Conservation (phyloP, 257 asterid genomes). For the Solanum peruvianum region DNA sequence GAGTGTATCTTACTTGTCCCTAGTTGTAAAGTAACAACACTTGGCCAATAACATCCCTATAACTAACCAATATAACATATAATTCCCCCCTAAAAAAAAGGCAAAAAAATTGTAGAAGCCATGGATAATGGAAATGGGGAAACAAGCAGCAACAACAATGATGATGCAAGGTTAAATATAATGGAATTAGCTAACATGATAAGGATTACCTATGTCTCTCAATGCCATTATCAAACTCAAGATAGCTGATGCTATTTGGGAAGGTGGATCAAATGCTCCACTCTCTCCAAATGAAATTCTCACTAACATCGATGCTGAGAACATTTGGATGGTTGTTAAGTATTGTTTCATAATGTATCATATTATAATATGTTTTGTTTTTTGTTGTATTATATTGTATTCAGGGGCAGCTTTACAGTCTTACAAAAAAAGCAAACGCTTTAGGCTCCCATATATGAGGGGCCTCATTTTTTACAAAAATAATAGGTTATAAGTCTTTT, state of each 20-base stretch:
- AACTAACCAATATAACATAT: background rate
- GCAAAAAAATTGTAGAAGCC: background rate
- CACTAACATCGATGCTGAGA: slow-evolving; percentile 4
- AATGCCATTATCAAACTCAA: slow-evolving; percentile 16
- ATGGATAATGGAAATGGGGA: background rate
- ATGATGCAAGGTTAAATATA: slow-evolving; percentile 2
- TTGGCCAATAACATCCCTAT: background rate
- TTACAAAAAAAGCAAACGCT: too few relatives aligned
- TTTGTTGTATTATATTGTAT: too few relatives aligned
- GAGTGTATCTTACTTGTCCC: too few relatives aligned
- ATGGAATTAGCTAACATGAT: slow-evolving; percentile 25
- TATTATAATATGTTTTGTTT: too few relatives aligned
- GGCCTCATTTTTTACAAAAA: too few relatives aligned
- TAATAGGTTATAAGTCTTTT: too few relatives aligned
- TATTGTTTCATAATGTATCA: too few relatives aligned
- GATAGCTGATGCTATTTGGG: slow-evolving; percentile 1
- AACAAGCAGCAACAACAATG: background rate
- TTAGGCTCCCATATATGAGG: too few relatives aligned
- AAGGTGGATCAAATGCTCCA: background rate
- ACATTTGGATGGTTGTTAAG: background rate
- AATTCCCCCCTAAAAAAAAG: background rate
- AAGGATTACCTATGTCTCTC: slow-evolving; percentile 13
- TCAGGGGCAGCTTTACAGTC: too few relatives aligned
- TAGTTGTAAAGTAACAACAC: background rate
- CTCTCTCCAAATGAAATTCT: slow-evolving; percentile 15